phyloP scores from a whole-genome alignment of 352 stramenopile genomes.

The Pythium insidiosum region DNA sequence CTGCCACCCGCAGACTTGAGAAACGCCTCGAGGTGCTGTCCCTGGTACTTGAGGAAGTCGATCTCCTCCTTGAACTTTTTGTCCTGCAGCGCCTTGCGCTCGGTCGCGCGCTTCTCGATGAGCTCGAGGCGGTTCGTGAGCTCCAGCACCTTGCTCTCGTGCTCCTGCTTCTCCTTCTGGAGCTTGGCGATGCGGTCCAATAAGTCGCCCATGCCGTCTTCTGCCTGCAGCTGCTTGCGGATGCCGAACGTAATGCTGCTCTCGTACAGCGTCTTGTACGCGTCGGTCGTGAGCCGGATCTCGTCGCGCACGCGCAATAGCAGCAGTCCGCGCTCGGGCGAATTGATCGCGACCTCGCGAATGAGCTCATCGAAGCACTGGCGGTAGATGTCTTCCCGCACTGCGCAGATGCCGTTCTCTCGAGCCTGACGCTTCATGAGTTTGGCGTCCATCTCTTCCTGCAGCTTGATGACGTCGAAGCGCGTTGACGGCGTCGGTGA shows the following conservation, averaged over 20 bases:
- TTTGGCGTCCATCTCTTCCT: conserved; percentile 85
- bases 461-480: conserved; percentile 90
- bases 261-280: conserved; percentile 94
- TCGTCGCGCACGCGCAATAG: conserved; percentile 91
- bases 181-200: conserved; percentile 46
- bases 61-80: conserved; percentile 93
- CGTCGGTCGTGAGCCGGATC: conserved; percentile 90
- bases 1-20: conserved; percentile 82
- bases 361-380: conserved; percentile 93
- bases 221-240: conserved; percentile 90
- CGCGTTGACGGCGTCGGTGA: conserved; percentile 86
- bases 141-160: conserved; percentile 81
- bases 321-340: conserved; percentile 87
- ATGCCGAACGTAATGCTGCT: conserved; percentile 91
- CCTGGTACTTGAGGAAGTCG: conserved; percentile 94
- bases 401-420: conserved; percentile 89
- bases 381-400: conserved; percentile 90
- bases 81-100: conserved; percentile 86
- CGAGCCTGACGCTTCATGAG: conserved; percentile 87
- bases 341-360: conserved; percentile 88
- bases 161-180: conserved; percentile 48
- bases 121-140: conserved; percentile 90
- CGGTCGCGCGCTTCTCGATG: conserved; percentile 87
- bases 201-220: conserved; percentile 89
- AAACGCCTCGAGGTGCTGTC: conserved; percentile 93